A percentile compares a stretch with the other conserved stretches of the same genome.
These are phyloP conservation scores for Erodium moschatum DNA, from an alignment of 441 rosid genomes.

Conservation along the genomic window DNA sequence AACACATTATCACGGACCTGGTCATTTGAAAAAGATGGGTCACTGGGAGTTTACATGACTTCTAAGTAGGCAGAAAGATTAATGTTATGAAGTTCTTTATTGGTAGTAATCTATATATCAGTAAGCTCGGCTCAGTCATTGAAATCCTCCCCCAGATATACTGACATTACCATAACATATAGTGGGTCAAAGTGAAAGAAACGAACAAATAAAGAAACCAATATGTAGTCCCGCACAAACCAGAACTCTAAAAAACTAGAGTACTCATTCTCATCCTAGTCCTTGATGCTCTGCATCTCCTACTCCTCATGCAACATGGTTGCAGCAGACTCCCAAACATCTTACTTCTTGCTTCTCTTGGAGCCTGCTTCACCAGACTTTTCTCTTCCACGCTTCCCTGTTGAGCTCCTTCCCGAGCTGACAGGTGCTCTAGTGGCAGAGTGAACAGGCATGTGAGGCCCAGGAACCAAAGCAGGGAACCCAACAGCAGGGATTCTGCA, in stretches of 20 bases:
- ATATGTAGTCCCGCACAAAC: background rate
- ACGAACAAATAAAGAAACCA: background rate
- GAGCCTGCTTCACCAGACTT: conserved; percentile 28
- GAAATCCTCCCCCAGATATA: background rate
- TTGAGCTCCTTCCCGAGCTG: conserved; percentile 22
- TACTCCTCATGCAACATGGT: conserved; percentile 21
- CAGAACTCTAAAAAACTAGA: conserved; percentile 8
- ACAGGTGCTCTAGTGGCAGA: conserved; percentile 22
- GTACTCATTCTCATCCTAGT: conserved; percentile 33
- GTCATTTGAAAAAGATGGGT: background rate
- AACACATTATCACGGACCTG: background rate
- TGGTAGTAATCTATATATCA: background rate
- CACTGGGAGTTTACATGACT: no score
- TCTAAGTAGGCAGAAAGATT: background rate
- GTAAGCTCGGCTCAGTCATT: background rate
- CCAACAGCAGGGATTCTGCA: conserved; percentile 52
- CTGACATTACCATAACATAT: background rate
- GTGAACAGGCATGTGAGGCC: conserved; percentile 50
- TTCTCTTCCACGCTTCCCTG: conserved; percentile 31
- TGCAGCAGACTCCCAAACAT: conserved; percentile 1
- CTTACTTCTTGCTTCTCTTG: conserved; percentile 42
- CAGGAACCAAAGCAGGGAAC: conserved; percentile 89
- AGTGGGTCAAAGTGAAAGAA: background rate
- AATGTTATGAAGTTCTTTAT: background rate
- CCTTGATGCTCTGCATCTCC: conserved; percentile 54